Percentiles rank a stretch among this genome's conserved stretches.
Conservation (phyloP, 2,329 filamentous ascomycete genomes). For the Plenodomus biglobosus region DNA sequence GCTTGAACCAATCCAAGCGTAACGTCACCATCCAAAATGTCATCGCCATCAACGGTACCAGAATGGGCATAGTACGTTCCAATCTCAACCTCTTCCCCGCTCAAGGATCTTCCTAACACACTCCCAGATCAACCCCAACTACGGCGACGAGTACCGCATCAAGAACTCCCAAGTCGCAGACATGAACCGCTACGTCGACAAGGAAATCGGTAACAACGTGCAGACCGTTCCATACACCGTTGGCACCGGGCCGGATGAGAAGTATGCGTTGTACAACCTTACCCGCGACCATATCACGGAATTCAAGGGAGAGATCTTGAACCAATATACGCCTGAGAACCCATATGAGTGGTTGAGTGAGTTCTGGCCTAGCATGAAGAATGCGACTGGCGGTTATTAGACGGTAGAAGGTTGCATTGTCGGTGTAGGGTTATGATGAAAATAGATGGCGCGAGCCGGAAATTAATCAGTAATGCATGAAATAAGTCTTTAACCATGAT, state of each 20-base stretch:
- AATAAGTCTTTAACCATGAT: not conserved
- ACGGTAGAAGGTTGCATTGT: not conserved
- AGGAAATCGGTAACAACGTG: conserved; percentile 32
- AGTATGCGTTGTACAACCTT: conserved; percentile 29
- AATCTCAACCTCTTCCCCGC: not conserved
- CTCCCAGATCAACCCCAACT: conserved; percentile 24
- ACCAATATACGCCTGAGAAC: conserved; percentile 21
- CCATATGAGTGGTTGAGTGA: conserved; percentile 27
- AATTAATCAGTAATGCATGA: not conserved
- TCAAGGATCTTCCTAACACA: not conserved
- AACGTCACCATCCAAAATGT: conserved; percentile 32
- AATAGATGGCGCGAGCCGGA: not conserved
- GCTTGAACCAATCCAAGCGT: conserved; percentile 30
- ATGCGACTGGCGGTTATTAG: conserved; percentile 1
- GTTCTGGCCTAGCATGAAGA: conserved; percentile 19
- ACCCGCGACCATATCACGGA: conserved; percentile 26
- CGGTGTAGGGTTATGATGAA: not conserved
- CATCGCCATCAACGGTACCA: conserved; percentile 26
- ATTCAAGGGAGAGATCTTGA: conserved; percentile 20
- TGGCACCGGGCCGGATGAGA: conserved; percentile 29
- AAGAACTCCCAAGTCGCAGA: conserved; percentile 23
- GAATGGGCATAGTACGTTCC: conserved; percentile 25
- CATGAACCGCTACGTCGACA: conserved; percentile 25
- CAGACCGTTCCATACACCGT: conserved; percentile 30
- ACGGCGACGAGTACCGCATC: conserved; percentile 29